phyloP scores from a whole-genome alignment of 2,329 filamentous ascomycete species.

The Ophiocordyceps sinensis region DNA sequence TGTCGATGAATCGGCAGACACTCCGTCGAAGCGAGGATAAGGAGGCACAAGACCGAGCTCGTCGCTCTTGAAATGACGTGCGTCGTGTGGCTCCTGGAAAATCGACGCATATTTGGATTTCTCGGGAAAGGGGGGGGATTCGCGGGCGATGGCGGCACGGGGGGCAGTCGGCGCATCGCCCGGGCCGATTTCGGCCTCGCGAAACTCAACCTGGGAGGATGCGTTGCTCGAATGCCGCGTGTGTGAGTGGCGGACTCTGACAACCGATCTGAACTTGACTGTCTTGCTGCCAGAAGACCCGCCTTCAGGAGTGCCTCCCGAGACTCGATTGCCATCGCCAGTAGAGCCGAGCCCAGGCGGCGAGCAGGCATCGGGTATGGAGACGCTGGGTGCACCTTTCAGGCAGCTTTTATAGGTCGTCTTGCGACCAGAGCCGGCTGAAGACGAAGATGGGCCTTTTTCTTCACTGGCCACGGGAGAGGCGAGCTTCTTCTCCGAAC shows the following conservation, averaged over 20 bases:
- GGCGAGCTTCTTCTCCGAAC: not conserved
- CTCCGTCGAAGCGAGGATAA: no score
- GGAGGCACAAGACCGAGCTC: no score
- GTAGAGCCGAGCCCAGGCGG: not conserved
- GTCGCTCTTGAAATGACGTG: not conserved
- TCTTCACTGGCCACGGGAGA: not conserved
- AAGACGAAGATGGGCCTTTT: not conserved
- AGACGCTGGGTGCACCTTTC: not conserved
- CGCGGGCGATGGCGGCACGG: no score
- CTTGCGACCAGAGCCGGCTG: not conserved
- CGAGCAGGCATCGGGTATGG: not conserved
- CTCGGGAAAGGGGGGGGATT: not conserved
- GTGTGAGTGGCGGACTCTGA: conserved; percentile 7
- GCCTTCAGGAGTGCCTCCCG: conserved; percentile 3
- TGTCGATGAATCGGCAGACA: no score
- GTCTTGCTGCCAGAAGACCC: conserved; percentile 10
- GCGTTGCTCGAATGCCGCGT: not conserved
- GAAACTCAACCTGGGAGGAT: not conserved
- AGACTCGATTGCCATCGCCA: not conserved
- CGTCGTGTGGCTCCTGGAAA: not conserved
- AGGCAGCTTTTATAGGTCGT: no score
- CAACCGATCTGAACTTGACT: conserved; percentile 10
- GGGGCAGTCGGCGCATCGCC: not conserved
- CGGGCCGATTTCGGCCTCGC: conserved; percentile 2
- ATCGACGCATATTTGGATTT: not conserved